Percentiles rank a stretch among this genome's conserved stretches.
Conservation (phyloP, 2,329 filamentous ascomycete genomes). For the Geosmithia putterillii region DNA sequence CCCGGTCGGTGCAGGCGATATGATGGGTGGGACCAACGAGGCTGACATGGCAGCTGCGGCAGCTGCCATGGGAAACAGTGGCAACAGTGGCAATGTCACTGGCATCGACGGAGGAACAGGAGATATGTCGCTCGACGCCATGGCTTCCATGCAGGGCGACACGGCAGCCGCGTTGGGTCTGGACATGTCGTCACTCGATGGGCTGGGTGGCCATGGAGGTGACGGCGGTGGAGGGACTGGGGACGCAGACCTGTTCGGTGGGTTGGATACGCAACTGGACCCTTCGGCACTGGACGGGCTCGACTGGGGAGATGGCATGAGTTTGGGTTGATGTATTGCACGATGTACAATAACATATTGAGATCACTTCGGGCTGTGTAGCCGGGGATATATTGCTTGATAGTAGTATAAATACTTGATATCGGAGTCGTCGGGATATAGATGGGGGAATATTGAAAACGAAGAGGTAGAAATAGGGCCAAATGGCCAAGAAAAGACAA, state of each 20-base stretch:
- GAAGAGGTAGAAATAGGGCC: too few species aligned
- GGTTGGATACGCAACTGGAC: constrained; percentile 27
- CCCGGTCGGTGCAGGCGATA: constrained; percentile 23
- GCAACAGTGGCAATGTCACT: not conserved
- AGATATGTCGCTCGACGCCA: constrained; percentile 21
- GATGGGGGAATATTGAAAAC: too few species aligned
- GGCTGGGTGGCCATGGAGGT: constrained; percentile 5
- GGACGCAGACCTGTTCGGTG: constrained; percentile 26
- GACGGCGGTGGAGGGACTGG: constrained; percentile 10
- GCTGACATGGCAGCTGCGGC: constrained; percentile 7
- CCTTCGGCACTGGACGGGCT: constrained; percentile 14
- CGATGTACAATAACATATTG: too few species aligned
- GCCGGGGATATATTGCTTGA: too few species aligned
- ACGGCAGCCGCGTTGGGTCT: constrained; percentile 28
- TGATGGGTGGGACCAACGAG: constrained; percentile 26
- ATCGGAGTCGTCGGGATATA: too few species aligned
- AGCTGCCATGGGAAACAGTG: constrained; percentile 1
- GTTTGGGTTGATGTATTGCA: constrained; percentile 7
- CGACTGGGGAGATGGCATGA: constrained; percentile 24
- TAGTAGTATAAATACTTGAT: too few species aligned
- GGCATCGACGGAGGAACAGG: constrained; percentile 4
- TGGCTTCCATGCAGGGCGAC: constrained; percentile 27
- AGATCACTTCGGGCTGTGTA: too few species aligned
- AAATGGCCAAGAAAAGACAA: too few species aligned
- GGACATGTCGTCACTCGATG: constrained; percentile 27